Conservation (phyloP, 345 rosid species). For the Citrus maxima region DNA sequence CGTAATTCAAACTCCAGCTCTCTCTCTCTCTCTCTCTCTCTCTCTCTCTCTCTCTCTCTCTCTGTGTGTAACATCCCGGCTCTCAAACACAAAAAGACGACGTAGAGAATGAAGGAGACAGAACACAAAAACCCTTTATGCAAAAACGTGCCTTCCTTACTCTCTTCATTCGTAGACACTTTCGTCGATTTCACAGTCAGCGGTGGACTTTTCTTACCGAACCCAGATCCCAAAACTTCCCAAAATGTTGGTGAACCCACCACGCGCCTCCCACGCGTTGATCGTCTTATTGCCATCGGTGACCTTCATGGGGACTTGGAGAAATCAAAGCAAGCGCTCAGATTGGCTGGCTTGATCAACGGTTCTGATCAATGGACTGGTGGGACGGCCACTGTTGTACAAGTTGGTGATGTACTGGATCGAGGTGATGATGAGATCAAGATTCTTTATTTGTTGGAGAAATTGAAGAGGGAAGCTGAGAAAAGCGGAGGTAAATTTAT, state of each 20-base stretch:
- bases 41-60: too few relatives aligned
- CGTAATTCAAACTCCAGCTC: neutral
- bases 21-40: neutral
- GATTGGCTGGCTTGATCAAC: constrained; percentile 73
- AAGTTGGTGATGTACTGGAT: constrained; percentile 85
- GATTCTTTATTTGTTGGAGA: constrained; percentile 78
- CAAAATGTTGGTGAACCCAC: neutral
- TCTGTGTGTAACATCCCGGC: neutral
- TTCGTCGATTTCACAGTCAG: constrained; percentile 75
- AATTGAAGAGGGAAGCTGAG: constrained; percentile 64
- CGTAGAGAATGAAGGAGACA: constrained; percentile 25
- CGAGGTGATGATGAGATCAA: constrained; percentile 84
- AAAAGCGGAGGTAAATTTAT: constrained; percentile 60
- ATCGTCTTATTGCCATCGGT: constrained; percentile 77
- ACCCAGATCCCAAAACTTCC: constrained; percentile 13
- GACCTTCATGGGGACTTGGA: constrained; percentile 88
- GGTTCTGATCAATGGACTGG: constrained; percentile 62
- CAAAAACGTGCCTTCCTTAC: constrained; percentile 40
- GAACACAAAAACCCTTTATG: constrained; percentile 32
- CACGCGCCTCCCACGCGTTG: constrained; percentile 42
- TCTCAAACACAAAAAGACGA: neutral
- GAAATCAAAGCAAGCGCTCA: constrained; percentile 62
- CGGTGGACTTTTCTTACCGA: constrained; percentile 62
- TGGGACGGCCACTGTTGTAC: constrained; percentile 72
- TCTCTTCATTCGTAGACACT: constrained; percentile 76